phyloP scores from a whole-genome alignment of 2,329 filamentous ascomycete species.

The Neoascochyta sp. region DNA sequence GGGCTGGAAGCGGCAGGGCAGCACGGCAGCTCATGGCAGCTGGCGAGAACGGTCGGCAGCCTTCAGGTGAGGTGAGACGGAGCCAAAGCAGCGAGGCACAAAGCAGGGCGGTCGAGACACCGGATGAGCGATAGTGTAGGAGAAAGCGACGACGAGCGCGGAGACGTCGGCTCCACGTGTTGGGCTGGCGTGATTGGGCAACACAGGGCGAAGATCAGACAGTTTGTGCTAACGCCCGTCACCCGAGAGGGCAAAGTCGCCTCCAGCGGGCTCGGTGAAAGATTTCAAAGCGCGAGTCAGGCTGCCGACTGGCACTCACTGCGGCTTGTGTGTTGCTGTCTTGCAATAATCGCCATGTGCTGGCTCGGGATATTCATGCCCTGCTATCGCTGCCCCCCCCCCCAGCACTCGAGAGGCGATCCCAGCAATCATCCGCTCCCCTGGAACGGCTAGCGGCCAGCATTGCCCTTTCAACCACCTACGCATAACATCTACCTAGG shows the following conservation, averaged over 20 bases:
- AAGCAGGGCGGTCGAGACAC: slow-evolving; percentile 4
- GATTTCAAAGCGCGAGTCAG: too few relatives aligned
- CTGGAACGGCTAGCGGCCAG: too few relatives aligned
- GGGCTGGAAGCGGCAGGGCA: too few relatives aligned
- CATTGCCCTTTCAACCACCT: too few relatives aligned
- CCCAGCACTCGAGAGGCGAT: neutral
- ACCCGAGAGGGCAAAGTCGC: too few relatives aligned
- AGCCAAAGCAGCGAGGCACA: too few relatives aligned
- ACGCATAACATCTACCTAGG: too few relatives aligned
- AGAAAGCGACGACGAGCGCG: slow-evolving; percentile 1
- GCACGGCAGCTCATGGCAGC: slow-evolving; percentile 1
- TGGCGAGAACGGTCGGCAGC: neutral
- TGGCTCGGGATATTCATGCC: slow-evolving; percentile 1
- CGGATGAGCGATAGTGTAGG: slow-evolving; percentile 2
- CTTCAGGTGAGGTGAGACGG: too few relatives aligned
- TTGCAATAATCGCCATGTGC: slow-evolving; percentile 1
- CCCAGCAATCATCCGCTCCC: slow-evolving; percentile 3
- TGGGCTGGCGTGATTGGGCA: neutral
- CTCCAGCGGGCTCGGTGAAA: too few relatives aligned
- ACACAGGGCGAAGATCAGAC: slow-evolving; percentile 3
- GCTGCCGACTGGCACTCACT: neutral
- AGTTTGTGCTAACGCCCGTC: slow-evolving; percentile 1
- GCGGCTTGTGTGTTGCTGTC: neutral
- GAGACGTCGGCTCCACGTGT: slow-evolving; percentile 5
- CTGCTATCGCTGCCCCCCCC: neutral